Evolutionary conservation across 768 basidiomycete species (phyloP).

Genomic region (Pisolithus albus): DNA sequence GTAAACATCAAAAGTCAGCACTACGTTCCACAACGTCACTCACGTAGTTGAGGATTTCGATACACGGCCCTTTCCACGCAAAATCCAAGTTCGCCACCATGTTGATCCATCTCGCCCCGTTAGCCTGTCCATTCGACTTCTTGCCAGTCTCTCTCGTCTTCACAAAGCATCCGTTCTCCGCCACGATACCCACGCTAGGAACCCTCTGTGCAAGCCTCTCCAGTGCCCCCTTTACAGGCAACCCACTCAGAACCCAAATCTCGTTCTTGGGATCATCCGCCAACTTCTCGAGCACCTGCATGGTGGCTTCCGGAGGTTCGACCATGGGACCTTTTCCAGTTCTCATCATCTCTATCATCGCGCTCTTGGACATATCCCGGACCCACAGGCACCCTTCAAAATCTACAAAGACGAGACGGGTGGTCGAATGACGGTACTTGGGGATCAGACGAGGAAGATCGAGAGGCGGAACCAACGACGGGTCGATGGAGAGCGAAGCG

Average conservation of each 20-base stretch:
- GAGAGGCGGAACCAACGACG: conserved; percentile 32
- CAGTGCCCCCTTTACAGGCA: conserved; percentile 56
- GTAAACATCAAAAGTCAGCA: not conserved
- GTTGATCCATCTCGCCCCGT: conserved; percentile 52
- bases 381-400: conserved; percentile 78
- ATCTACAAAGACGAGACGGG: conserved; percentile 66
- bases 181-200: conserved; percentile 73
- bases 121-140: conserved; percentile 8
- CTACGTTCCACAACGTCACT: conserved; percentile 20
- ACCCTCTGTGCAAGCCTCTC: conserved; percentile 55
- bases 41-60: conserved; percentile 82
- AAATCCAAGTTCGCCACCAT: conserved; percentile 76
- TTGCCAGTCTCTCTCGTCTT: conserved; percentile 37
- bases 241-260: conserved; percentile 77
- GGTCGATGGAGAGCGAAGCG: conserved; percentile 21
- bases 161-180: conserved; percentile 86
- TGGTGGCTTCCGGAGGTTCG: conserved; percentile 30
- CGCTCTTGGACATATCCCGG: conserved; percentile 39
- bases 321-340: conserved; percentile 22
- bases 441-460: conserved; percentile 52
- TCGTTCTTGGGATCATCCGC: conserved; percentile 62
- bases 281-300: conserved; percentile 50
- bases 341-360: not conserved
- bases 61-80: conserved; percentile 72
- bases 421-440: conserved; percentile 57